Evolutionary conservation across 495 filamentous ascomycete species (phyloP).

Genomic region (Trichoderma reesei): DNA sequence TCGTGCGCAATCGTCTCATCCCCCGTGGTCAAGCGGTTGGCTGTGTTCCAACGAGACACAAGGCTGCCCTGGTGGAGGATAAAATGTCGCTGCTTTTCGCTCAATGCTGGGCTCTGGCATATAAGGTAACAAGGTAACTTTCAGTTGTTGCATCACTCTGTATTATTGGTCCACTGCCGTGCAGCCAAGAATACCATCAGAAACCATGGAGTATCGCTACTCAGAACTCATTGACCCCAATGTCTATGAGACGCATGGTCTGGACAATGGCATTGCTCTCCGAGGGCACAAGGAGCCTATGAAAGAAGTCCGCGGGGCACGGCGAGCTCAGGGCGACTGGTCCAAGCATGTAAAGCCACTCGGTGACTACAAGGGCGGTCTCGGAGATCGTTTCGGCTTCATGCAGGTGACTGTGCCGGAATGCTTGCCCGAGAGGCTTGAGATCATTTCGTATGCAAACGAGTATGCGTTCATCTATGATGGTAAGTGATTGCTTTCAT

Average conservation of each 20-base stretch:
- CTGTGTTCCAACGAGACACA: too few relatives aligned
- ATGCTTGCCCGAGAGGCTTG: slow-evolving; percentile 32
- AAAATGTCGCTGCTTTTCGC: too few relatives aligned
- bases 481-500: slow-evolving; percentile 10
- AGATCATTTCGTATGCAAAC: slow-evolving; percentile 32
- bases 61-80: too few relatives aligned
- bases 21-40: too few relatives aligned
- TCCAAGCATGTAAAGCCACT: background rate
- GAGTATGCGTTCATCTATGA: slow-evolving; percentile 37
- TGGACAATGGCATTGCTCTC: slow-evolving; percentile 17
- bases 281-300: slow-evolving; percentile 16
- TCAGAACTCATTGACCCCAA: slow-evolving; percentile 16
- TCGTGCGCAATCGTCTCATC: too few relatives aligned
- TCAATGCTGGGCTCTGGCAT: too few relatives aligned
- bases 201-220: slow-evolving; percentile 20
- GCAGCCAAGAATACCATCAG: too few relatives aligned
- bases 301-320: slow-evolving; percentile 17
- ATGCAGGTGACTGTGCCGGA: slow-evolving; percentile 24
- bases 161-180: too few relatives aligned
- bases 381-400: slow-evolving; percentile 14
- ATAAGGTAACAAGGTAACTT: too few relatives aligned
- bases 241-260: slow-evolving; percentile 20
- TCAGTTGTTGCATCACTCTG: too few relatives aligned
- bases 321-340: slow-evolving; percentile 25
- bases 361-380: background rate